Evolutionary conservation across 441 rosid species (phyloP).

Genomic region (Arabidopsis hybrid): DNA sequence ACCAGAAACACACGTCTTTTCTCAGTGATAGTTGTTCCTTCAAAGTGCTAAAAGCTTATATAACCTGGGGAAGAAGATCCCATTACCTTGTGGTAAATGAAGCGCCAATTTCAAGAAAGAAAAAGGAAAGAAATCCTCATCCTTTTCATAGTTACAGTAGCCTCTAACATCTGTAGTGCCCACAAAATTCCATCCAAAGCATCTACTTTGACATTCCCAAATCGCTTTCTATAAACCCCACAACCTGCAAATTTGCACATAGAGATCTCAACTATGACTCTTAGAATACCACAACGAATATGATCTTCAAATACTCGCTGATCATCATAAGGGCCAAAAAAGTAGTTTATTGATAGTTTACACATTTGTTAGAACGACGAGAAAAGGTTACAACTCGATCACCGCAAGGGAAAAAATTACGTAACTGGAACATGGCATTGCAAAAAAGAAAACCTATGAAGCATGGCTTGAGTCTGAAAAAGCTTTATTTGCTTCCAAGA

Average conservation of each 20-base stretch:
- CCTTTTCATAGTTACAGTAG: slow-evolving; percentile 12
- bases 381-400: slow-evolving; percentile 35
- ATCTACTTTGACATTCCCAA: slow-evolving; percentile 41
- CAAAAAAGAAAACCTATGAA: slow-evolving; percentile 27
- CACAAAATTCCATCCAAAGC: slow-evolving; percentile 57
- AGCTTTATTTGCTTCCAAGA: slow-evolving; percentile 43
- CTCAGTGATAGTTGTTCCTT: slow-evolving; percentile 16
- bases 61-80: slow-evolving; percentile 2
- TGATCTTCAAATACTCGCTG: slow-evolving; percentile 11
- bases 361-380: slow-evolving; percentile 37
- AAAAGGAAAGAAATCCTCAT: background rate
- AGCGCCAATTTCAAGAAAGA: slow-evolving; percentile 25
- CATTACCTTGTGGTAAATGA: slow-evolving; percentile 33
- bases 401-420: slow-evolving; percentile 35
- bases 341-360: slow-evolving; percentile 30
- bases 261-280: slow-evolving; percentile 19
- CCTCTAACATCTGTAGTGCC: background rate
- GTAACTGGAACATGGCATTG: slow-evolving; percentile 24
- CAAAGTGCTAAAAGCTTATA: slow-evolving; percentile 1
- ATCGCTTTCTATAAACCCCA: slow-evolving; percentile 10
- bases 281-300: background rate
- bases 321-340: slow-evolving; percentile 12
- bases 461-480: slow-evolving; percentile 26
- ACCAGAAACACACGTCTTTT: slow-evolving; percentile 7
- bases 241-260: slow-evolving; percentile 34